Base-by-base conservation (phyloP, 2,329 filamentous ascomycete genomes). In the Cadophora gregata region DNA sequence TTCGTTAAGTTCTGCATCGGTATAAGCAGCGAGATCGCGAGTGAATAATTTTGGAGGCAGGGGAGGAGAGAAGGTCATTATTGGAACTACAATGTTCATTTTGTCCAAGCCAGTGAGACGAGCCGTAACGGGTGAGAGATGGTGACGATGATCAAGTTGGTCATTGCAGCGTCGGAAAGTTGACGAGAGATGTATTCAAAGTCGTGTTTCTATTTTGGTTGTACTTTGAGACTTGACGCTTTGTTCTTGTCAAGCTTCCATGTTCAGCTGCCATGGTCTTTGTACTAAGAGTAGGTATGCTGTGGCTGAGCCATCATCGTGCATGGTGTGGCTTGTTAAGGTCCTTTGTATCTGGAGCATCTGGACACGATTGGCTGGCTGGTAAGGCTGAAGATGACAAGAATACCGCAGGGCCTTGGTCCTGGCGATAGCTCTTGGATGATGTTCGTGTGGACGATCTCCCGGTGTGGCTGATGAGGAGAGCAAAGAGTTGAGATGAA, bases 1-100 rank as follows among this genome's bases (percentile, higher is more conserved):
- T 38, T 67, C 24, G 38, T 69, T 53, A 62, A 69, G 67, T 48
- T 69, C 62, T 65, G 38, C 33, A 66, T 69, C 62, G 63, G 58
- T 69, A 56, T 65, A 69, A 53, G 27, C 25, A 58, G 56, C 65
- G 59, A 69, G 47, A 60, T 69, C 64, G 62, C 50, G 29, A 62
- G 67, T 47, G 50, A 67, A 56, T 42, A 69, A 51, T 65, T 65
- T 67, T 51, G 59, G 21, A 56, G 62, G n/a, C 33, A 59, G 33
- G 14, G 63, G 36, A 50, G 51, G 27, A 65, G 50, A 8, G 12
- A 24, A 19, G 29, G 50, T 47, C 56, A 69, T 69, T 63, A 27
- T 38, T 58, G 45, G n/a, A n/a, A 47, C 5, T 19, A 62, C 19
- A 12, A 47, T 21, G 42, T 8, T 2, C 19, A 47, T 4, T 19